Evolutionary conservation across 2,329 filamentous ascomycete genomes (phyloP).

Genomic region (Grosmannia clavigera): DNA sequence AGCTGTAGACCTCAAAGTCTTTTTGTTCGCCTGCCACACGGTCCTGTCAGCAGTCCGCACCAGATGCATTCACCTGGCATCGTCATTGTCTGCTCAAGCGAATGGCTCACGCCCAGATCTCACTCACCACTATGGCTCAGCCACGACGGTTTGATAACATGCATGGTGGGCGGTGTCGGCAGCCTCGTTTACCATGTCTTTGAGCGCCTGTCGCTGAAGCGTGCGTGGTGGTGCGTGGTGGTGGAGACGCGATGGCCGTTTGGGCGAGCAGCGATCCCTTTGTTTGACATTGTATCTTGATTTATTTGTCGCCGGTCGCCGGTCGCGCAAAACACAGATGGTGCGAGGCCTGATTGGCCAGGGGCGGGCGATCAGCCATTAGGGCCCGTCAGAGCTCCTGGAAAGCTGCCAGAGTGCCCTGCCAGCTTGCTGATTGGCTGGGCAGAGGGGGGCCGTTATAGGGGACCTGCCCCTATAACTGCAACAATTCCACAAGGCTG

Average conservation of each 20-base stretch:
- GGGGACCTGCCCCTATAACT: background rate
- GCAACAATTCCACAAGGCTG: background rate
- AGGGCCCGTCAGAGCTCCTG: background rate
- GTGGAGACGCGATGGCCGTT: background rate
- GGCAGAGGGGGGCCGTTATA: too few relatives aligned
- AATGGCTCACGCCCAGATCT: background rate
- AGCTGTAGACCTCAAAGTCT: constrained; percentile 97
- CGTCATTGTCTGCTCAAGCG: background rate
- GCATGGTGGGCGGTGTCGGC: constrained; percentile 40
- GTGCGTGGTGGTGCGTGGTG: background rate
- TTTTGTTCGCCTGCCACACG: constrained; percentile 68
- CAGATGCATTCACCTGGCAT: background rate
- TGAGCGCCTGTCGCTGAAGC: constrained; percentile 4
- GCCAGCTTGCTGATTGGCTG: constrained; percentile 5
- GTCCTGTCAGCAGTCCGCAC: constrained; percentile 1
- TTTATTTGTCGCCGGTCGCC: background rate
- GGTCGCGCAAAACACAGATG: background rate
- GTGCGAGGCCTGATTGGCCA: constrained; percentile 1
- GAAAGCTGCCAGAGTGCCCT: background rate
- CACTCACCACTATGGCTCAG: constrained; percentile 75
- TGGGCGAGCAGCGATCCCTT: background rate
- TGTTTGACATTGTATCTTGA: background rate
- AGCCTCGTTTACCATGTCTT: constrained; percentile 11
- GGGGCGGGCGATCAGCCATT: background rate
- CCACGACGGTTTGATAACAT: constrained; percentile 90